Percentiles rank a stretch among this genome's conserved stretches.
Conservation (phyloP, 2,329 filamentous ascomycete species). For the Proliferodiscus dingleyae region DNA sequence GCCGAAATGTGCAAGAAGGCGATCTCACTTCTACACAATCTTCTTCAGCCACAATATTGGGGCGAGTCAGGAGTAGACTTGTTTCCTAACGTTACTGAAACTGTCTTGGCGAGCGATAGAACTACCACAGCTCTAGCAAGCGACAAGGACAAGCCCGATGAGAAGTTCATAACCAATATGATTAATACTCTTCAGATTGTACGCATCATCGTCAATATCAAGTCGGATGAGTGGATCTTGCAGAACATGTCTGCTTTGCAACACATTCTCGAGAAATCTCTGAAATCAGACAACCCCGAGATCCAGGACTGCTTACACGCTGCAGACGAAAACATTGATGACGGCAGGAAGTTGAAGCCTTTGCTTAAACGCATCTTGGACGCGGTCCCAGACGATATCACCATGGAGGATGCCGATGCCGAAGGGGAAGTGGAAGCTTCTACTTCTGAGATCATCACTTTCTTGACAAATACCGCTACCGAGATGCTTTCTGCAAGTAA, state of each 20-base stretch:
- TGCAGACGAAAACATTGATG: constrained; percentile 63
- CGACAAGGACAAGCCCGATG: constrained; percentile 70
- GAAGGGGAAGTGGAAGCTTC: constrained; percentile 79
- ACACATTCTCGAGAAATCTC: constrained; percentile 81
- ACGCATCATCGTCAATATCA: constrained; percentile 81
- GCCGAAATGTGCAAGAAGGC: constrained; percentile 83
- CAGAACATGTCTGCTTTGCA: constrained; percentile 73
- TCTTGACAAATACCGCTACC: constrained; percentile 78
- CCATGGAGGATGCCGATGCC: constrained; percentile 71
- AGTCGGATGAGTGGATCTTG: constrained; percentile 85
- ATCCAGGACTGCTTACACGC: constrained; percentile 89
- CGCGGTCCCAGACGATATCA: constrained; percentile 74
- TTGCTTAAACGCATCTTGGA: constrained; percentile 80
- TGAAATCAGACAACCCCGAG: constrained; percentile 85
- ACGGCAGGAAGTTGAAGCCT: constrained; percentile 66
- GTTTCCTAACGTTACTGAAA: constrained; percentile 84
- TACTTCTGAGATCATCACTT: constrained; percentile 81
- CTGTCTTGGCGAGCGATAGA: constrained; percentile 78
- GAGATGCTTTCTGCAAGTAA: constrained; percentile 79
- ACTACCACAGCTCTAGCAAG: constrained; percentile 55
- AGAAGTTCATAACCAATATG: constrained; percentile 80
- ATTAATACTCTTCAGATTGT: constrained; percentile 93
- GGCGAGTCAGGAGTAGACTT: constrained; percentile 86
- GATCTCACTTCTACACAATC: constrained; percentile 72
- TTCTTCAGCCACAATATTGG: constrained; percentile 86